Evolutionary conservation across 805 yeast species (phyloP), one percentile per base, ranked within the genome.

Genomic region (Wickerhamiella cacticola): DNA sequence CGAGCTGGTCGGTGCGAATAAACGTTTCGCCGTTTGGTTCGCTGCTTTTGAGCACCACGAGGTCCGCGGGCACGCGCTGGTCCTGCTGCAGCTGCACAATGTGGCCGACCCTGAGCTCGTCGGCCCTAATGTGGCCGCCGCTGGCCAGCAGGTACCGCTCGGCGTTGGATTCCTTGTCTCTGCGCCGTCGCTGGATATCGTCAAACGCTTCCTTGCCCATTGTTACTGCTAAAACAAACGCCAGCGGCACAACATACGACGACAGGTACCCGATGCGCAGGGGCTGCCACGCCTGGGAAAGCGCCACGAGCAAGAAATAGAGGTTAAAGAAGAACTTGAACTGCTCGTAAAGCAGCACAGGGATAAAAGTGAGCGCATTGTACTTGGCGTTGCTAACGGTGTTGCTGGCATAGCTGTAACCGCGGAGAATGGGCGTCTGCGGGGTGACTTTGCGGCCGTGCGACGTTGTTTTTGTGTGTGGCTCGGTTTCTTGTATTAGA

Each of bases 141-240:
- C 51, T 54, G 33, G 83, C 57, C 2, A 86, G 85, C 55, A 83
- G 88, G 61, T 80, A 92, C 3, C 71, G 63, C 64, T 92, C 96
- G 57, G 75, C 76, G 59, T 92, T 92, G 43, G 94, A 86, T 56
- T 88, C 97, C 40, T 69, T 70, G 63, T 92, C 99, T 53, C 99
- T 75, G 52, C 92, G 74, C 45, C 97, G 74, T 60, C 99, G 78
- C 50, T 81, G 82, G 8, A 89, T 74, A 64, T 92, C 99, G 65
- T 92, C 99, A 55, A 83, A 71, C 0, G 96, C 97, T 62, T 92
- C 99, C 63, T 92, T 92, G 55, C 80, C 68, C 95, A 94, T 88
- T 1, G 98, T 94, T 5, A 92, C 94, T 0, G 82, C 69, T 35
- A 92, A 68, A 13, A 92, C 98, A 69, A 92, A 92, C 1, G 84